Base-by-base conservation (phyloP, 202 grass and related monocot species). In the Zoysia matrella region DNA sequence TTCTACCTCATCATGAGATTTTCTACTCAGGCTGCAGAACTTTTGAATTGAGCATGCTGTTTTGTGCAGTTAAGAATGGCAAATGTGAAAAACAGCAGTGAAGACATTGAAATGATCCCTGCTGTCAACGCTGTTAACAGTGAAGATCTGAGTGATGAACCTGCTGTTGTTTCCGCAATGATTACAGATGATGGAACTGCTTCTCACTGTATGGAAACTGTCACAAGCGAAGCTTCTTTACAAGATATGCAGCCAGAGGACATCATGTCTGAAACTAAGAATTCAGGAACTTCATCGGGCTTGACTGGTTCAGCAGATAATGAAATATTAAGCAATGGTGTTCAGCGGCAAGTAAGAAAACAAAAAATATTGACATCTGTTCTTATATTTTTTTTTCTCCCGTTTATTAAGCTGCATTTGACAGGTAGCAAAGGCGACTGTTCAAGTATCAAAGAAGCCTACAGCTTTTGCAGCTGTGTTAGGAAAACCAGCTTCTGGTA, bases 381-480 rank as follows among this genome's bases (percentile, higher is more conserved):
- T 18, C 67, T 47, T 61, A 41, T 47, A 67, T 82, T 72, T 89
- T 69, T 65, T 49, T 6, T 8, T 22, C 5, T 72, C 51, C 4
- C 65, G 30, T 74, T 64, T 78, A 56, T 79, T 63, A 16, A 62
- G 6, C 44, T 83, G 15, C 4, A 41, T 47, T 77, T 16, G 86
- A 57, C 54, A 94, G 91, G 74, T 54, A 83, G 69, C 71, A 52
- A 93, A 83, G 74, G 90, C 80, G 43, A 92, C 85, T 69, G 90
- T 98, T 62, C 95, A 98, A 90, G 75, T 91, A 80, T 60, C 71
- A 7, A 90, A 93, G 74, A 95, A 67, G 11, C 77, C 92, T 80
- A 79, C 89, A 75, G 92, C 88, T 81, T 98, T 98, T 90, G 92
- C 90, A 67, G 85, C 92, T 53, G 83, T 98, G 75, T 93, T 98